A percentile compares a stretch with the other conserved stretches of the same genome.
Conservation (phyloP, 345 rosid genomes). For the Lepidium africanum region DNA sequence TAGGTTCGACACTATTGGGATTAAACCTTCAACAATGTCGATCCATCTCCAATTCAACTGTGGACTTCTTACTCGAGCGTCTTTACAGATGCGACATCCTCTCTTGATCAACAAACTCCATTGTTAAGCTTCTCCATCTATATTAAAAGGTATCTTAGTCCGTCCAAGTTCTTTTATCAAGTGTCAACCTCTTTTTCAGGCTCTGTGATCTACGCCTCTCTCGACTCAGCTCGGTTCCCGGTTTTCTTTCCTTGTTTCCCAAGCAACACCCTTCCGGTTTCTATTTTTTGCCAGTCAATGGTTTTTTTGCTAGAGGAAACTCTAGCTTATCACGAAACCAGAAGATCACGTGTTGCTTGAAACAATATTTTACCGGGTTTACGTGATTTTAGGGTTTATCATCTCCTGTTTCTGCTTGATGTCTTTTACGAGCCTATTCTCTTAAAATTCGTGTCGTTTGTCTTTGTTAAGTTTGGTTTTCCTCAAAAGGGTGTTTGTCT, state of each 20-base stretch:
- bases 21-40: slow-evolving; percentile 77
- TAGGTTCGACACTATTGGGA: slow-evolving; percentile 68
- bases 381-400: slow-evolving; percentile 20
- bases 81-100: slow-evolving; percentile 88
- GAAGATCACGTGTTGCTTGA: slow-evolving; percentile 40
- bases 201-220: slow-evolving; percentile 8
- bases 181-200: slow-evolving; percentile 26
- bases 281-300: slow-evolving; percentile 47
- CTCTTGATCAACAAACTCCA: slow-evolving; percentile 30
- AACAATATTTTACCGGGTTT: slow-evolving; percentile 41
- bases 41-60: slow-evolving; percentile 43
- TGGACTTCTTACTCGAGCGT: slow-evolving; percentile 52
- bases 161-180: slow-evolving; percentile 54
- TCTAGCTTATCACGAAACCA: slow-evolving; percentile 38
- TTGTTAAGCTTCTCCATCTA: not conserved
- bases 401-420: slow-evolving; percentile 12
- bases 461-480: slow-evolving; percentile 14
- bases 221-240: slow-evolving; percentile 14
- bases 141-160: slow-evolving; percentile 22
- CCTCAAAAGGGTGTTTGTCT: slow-evolving; percentile 15
- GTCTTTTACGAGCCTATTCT: slow-evolving; percentile 6
- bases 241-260: slow-evolving; percentile 21
- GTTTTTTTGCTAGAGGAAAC: slow-evolving; percentile 41
- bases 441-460: not conserved
- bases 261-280: slow-evolving; percentile 26